phyloP scores from a whole-genome alignment of 176 grass and related monocot species.

The Olyra latifolia region DNA sequence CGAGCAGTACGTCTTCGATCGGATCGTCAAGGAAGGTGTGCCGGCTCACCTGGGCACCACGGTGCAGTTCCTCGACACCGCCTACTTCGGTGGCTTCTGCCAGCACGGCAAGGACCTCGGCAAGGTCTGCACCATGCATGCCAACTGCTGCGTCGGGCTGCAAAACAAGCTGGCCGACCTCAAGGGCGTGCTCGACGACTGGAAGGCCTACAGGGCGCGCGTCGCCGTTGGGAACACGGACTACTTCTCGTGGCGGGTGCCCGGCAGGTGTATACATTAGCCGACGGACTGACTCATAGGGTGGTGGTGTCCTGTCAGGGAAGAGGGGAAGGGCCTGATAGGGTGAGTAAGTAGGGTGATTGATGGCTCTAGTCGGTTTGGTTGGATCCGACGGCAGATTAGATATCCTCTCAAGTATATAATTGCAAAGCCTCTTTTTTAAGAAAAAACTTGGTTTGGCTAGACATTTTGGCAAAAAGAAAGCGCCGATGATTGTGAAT shows the following conservation, averaged over 20 bases:
- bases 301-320: neutral
- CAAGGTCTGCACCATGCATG: conserved; percentile 63
- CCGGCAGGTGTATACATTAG: conserved; percentile 61
- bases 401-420: too few species aligned
- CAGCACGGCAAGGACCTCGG: conserved; percentile 56
- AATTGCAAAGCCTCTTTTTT: too few species aligned
- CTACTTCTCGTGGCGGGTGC: conserved; percentile 47
- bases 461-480: too few species aligned
- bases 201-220: conserved; percentile 43
- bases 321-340: neutral
- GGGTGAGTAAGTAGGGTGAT: too few species aligned
- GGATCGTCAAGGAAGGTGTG: conserved; percentile 63
- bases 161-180: conserved; percentile 66
- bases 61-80: conserved; percentile 69
- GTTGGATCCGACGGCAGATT: too few species aligned
- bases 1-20: conserved; percentile 72
- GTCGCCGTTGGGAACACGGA: conserved; percentile 9
- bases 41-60: conserved; percentile 26
- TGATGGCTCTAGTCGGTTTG: too few species aligned
- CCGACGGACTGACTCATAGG: neutral
- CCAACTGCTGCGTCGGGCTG: conserved; percentile 71
- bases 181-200: conserved; percentile 58
- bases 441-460: too few species aligned
- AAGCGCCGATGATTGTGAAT: too few species aligned
- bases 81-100: conserved; percentile 55